phyloP scores from a whole-genome alignment of 192 early-diverging fungal genomes.

The Podila horticola region DNA sequence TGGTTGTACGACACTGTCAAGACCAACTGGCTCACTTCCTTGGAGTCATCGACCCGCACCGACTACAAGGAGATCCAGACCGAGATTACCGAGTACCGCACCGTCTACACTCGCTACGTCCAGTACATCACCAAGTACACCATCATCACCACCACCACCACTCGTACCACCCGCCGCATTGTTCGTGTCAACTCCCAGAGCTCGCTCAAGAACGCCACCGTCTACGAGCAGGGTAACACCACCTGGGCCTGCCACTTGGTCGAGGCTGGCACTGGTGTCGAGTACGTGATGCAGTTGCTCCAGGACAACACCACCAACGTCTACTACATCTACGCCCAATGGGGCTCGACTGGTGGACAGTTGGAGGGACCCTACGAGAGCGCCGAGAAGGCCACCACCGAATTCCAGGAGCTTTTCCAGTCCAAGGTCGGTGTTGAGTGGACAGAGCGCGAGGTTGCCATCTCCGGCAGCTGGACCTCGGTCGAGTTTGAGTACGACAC shows the following conservation, averaged over 20 bases:
- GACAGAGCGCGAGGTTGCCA: constrained; percentile 17
- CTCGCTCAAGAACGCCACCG: constrained; percentile 32
- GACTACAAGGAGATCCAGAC: constrained; percentile 21
- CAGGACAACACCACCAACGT: constrained; percentile 28
- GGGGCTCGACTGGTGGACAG: constrained; percentile 35
- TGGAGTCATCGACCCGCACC: constrained; percentile 9
- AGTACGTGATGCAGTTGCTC: constrained; percentile 44
- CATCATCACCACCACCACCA: constrained; percentile 31
- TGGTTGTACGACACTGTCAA: constrained; percentile 34
- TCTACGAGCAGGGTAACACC: constrained; percentile 28
- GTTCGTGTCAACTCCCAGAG: constrained; percentile 29
- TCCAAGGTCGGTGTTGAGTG: constrained; percentile 35
- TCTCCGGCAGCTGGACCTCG: constrained; percentile 28
- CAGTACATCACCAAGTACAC: constrained; percentile 41
- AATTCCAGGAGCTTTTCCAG: constrained; percentile 41
- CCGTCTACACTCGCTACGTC: constrained; percentile 49
- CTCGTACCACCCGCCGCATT: constrained; percentile 26
- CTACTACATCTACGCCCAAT: constrained; percentile 51
- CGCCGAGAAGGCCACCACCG: constrained; percentile 19
- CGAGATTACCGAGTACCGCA: constrained; percentile 45
- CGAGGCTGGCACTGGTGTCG: constrained; percentile 42
- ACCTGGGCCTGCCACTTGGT: constrained; percentile 43
- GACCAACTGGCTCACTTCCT: constrained; percentile 25
- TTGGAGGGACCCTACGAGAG: constrained; percentile 44
- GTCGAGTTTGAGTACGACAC: constrained; percentile 43